Evolutionary conservation across 139 green algal genomes (phyloP).

Genomic region (Tetradesmus lagerheimii): DNA sequence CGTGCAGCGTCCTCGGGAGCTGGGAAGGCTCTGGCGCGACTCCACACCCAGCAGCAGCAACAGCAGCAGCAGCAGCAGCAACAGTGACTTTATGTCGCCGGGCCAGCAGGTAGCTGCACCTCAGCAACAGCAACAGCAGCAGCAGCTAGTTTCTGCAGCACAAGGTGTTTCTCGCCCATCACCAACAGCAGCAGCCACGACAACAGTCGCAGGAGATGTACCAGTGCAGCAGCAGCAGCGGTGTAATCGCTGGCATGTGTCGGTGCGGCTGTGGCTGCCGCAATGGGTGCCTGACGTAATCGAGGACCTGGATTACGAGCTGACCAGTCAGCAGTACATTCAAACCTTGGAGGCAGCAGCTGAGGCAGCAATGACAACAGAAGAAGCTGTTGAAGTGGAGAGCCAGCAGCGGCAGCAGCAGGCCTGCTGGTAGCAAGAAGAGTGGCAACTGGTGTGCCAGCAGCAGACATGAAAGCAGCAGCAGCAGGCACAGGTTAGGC

Average conservation of each 20-base stretch:
- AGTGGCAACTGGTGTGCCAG: not conserved
- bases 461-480: too few species aligned
- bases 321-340: not conserved
- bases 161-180: not conserved
- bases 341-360: not conserved
- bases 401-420: not conserved
- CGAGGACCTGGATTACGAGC: not conserved
- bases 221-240: not conserved
- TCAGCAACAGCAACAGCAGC: not conserved
- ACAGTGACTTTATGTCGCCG: too few species aligned
- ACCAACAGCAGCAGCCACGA: not conserved
- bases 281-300: not conserved
- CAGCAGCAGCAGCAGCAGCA: not conserved
- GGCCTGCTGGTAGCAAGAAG: not conserved
- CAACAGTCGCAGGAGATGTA: not conserved
- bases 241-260: not conserved
- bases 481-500: too few species aligned
- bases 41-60: not conserved
- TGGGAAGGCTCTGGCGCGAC: not conserved
- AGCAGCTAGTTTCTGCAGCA: not conserved
- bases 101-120: too few species aligned
- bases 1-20: too few species aligned
- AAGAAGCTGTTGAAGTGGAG: not conserved
- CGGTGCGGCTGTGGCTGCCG: not conserved
- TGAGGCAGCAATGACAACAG: not conserved